Percentiles rank a stretch among this genome's conserved stretches.
Conservation (phyloP, 1,284 basidiomycete genomes). For the Malassezia sympodialis region DNA sequence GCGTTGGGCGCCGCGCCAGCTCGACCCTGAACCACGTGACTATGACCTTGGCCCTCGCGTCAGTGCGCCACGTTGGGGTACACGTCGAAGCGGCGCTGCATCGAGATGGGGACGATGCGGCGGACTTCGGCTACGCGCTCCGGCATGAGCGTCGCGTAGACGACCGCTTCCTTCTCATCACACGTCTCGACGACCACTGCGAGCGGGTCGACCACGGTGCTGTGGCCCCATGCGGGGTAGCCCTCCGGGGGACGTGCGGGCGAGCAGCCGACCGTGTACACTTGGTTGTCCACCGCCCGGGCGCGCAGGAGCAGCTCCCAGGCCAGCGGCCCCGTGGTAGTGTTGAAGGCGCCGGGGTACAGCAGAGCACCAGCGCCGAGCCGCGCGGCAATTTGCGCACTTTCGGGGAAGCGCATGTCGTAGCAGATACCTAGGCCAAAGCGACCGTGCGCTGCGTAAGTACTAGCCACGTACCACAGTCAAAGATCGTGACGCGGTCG, state of each 20-base stretch:
- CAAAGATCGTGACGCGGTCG: constrained; percentile 66
- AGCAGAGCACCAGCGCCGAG: constrained; percentile 77
- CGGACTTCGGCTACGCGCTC: constrained; percentile 29
- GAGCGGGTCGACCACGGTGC: constrained; percentile 49
- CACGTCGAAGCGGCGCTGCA: constrained; percentile 37
- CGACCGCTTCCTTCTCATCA: constrained; percentile 66
- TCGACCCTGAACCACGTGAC: constrained; percentile 2
- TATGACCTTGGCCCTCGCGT: not conserved
- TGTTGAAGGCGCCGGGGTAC: constrained; percentile 54
- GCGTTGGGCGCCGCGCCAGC: not conserved
- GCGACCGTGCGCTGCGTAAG: constrained; percentile 63
- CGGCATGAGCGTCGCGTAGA: constrained; percentile 49
- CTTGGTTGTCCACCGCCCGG: constrained; percentile 87
- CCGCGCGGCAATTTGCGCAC: constrained; percentile 80
- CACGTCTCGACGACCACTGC: constrained; percentile 72
- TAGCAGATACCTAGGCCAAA: constrained; percentile 80
- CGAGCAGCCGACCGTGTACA: constrained; percentile 89
- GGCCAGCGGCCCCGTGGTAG: constrained; percentile 85
- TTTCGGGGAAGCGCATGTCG: constrained; percentile 76
- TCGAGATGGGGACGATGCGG: constrained; percentile 32
- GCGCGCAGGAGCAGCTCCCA: constrained; percentile 87
- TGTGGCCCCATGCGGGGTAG: constrained; percentile 45
- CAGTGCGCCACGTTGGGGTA: constrained; percentile 26
- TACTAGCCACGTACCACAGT: constrained; percentile 58
- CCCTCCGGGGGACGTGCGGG: constrained; percentile 69